Base-by-base conservation (phyloP, 768 basidiomycete genomes). In the Mycena rosella region DNA sequence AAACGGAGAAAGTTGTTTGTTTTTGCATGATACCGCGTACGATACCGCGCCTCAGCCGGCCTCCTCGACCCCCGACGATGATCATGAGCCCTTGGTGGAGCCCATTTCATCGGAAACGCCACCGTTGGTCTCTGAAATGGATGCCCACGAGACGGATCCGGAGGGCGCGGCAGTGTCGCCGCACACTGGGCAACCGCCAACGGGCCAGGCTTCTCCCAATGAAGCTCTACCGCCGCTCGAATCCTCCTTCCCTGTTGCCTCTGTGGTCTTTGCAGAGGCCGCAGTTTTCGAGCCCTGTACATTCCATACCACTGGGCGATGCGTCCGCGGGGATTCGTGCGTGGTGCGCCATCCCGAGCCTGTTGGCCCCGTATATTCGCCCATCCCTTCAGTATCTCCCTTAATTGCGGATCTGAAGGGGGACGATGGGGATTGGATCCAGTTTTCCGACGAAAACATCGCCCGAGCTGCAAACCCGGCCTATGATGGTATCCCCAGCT, bases 251-350 rank as follows among this genome's bases (percentile, higher is more conserved):
- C 53, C 36, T 20, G 18, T 4, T 14, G 13, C 26, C 0, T 17
- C 40, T 26, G 14, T 20, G 15, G 4, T 51, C 30, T 65, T 60
- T 1, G 48, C 38, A 14, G 29, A 0, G 9, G 62, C 62, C 17
- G 13, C 60, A 11, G 38, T 34, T 17, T 71, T 71, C 20, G 61
- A 71, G 53, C 53, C 66, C 9, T 68, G 70, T 24, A 62, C 49
- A 26, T 68, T 57, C 45, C 47, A 30, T 17, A 20, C 24, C 3
- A 68, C 70, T 27, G 70, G 66, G 2, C 34, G 18, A 42, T 68
- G 70, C 38, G 22, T 38, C 9, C 47, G 65, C n/a, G 69, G 62
- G 34, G 66, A 71, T 47, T 45, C 45, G 15, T 67, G 69, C 27
- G 30, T 57, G 5, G 53, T 63, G 22, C 40, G 22, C 24, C 70